Evolutionary conservation across 225 moss, liverwort and hornwort species (phyloP), one percentile per base, ranked within the genome.

Genomic region (Pleurozium schreberi): DNA sequence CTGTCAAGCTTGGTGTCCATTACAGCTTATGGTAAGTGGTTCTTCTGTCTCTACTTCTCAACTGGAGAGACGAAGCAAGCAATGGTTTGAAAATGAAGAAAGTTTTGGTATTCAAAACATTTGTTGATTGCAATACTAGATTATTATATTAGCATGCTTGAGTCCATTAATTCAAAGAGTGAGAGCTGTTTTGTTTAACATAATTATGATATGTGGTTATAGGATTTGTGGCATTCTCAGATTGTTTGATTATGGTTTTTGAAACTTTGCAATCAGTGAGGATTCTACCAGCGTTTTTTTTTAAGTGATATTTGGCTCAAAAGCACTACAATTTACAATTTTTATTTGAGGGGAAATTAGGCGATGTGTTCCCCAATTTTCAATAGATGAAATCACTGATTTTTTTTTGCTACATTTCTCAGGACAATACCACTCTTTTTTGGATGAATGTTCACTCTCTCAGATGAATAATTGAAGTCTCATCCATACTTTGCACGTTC

Each of bases 1-100:
- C 92, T 86, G 87, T 96, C 52, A 95, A 95, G 91, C 92, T 93
- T 30, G 96, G 96, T 27, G 93, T 96, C 73, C 98, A 96, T 33
- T 87, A 92, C 87, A 91, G 89, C 60, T 89, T 98, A 75, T 98
- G 98, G 73, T 96, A 94, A 75, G 95, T 23, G 9, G 5, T 31
- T 36, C 14, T 42, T 57, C 57, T 19, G 30, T 11, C 21, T 53
- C 42, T 18, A 70, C 42, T 84, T 70, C 33, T 30, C 58, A 55
- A 71, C n/a, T 57, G 58, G 30, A 43, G n/a, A 42, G 8, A 22
- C 58, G 40, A 57, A 57, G 57, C 57, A 53, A 20, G n/a, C 40
- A 84, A n/a, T 53, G 66, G 77, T 23, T 83, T 55, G 52, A 53
- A 49, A 69, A 40, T 84, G 84, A 30, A 68, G 20, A 83, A 52